phyloP scores from a whole-genome alignment of 106 monocot species.

The Allium sativum region DNA sequence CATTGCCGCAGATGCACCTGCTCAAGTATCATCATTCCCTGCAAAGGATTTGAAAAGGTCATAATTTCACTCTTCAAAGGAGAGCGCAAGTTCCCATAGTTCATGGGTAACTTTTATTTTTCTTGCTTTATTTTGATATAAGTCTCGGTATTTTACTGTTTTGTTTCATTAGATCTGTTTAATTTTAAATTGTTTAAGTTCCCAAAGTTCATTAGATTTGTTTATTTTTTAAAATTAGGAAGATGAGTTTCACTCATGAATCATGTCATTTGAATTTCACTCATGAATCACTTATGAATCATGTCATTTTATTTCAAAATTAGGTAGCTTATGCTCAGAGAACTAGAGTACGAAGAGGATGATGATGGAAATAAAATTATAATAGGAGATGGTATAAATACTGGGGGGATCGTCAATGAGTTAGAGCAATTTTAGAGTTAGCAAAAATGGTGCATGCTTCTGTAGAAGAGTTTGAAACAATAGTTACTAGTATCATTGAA shows the following conservation, averaged over 20 bases:
- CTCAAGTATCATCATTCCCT: no score
- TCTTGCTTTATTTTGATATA: not conserved
- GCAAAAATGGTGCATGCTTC: constrained; percentile 78
- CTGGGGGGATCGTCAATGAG: constrained; percentile 84
- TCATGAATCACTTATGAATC: no score
- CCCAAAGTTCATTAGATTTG: no score
- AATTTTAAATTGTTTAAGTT: no score
- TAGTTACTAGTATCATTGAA: constrained; percentile 33
- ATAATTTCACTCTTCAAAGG: constrained; percentile 39
- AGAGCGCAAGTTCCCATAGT: constrained; percentile 53
- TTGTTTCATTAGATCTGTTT: no score
- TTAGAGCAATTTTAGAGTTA: constrained; percentile 55
- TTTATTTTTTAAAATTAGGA: not conserved
- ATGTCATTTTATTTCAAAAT: no score
- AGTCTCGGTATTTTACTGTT: not conserved
- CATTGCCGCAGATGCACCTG: no score
- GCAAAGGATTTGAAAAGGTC: constrained; percentile 94
- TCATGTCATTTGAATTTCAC: no score
- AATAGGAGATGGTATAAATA: constrained; percentile 75
- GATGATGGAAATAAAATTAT: constrained; percentile 51
- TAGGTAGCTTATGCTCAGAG: constrained; percentile 28
- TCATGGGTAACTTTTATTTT: constrained; percentile 28
- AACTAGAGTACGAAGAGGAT: constrained; percentile 60
- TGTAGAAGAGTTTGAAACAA: constrained; percentile 78
- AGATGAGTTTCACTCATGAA: no score